A percentile compares a stretch with the other conserved stretches of the same genome.
Evolutionary conservation across 164 flowering plant species (phyloP).

Genomic region (Cinnamomum chago): DNA sequence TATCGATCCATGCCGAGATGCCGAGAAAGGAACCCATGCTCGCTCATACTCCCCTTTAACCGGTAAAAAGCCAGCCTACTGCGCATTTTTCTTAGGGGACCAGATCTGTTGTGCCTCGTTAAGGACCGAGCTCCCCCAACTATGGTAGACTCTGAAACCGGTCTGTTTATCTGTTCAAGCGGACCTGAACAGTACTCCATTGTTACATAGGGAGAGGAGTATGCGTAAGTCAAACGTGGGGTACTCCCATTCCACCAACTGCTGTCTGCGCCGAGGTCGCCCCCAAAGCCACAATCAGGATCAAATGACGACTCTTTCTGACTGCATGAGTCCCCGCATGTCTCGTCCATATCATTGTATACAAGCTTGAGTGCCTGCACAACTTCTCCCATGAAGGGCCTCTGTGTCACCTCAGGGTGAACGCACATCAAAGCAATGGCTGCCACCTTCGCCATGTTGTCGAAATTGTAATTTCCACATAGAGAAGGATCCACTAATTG

Average conservation of each 20-base stretch:
- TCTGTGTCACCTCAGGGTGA: constrained; percentile 81
- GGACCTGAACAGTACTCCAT: constrained; percentile 91
- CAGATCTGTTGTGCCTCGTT: constrained; percentile 63
- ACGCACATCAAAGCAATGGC: constrained; percentile 94
- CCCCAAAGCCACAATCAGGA: constrained; percentile 56
- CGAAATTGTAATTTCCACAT: constrained; percentile 59
- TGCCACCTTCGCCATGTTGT: constrained; percentile 87
- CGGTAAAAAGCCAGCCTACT: constrained; percentile 54
- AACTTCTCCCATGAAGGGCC: constrained; percentile 98
- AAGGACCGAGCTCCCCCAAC: constrained; percentile 38
- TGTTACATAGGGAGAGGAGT: constrained; percentile 75
- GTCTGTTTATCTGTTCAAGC: constrained; percentile 35
- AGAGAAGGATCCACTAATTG: constrained; percentile 76
- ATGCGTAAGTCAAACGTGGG: constrained; percentile 64
- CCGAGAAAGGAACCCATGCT: constrained; percentile 51
- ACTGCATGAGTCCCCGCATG: constrained; percentile 53
- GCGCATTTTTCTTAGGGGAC: constrained; percentile 67
- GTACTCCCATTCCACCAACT: constrained; percentile 80
- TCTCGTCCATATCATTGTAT: constrained; percentile 72
- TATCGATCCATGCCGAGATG: constrained; percentile 30
- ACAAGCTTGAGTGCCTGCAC: constrained; percentile 91
- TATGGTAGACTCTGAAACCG: constrained; percentile 1
- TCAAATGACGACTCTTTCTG: constrained; percentile 57
- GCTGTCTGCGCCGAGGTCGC: constrained; percentile 54
- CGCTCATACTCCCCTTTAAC: constrained; percentile 77